Conservation (phyloP, 148 eudicot species). For the Cornus florida region DNA sequence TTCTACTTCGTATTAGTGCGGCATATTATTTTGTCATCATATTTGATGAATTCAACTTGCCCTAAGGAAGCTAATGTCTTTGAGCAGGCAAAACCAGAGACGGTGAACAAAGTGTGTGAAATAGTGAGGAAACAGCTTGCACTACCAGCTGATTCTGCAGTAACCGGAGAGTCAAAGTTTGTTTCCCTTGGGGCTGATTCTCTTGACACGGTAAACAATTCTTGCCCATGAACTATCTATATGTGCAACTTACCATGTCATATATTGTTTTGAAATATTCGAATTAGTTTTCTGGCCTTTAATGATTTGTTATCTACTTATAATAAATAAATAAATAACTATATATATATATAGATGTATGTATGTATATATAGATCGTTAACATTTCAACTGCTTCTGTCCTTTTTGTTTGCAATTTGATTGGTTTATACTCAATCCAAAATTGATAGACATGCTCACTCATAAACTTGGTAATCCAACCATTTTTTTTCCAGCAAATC, state of each 20-base stretch:
- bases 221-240: background rate
- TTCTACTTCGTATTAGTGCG: too few species aligned
- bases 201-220: conserved; percentile 36
- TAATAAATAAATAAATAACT: too few species aligned
- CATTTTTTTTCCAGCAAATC: too few species aligned
- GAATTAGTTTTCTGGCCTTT: background rate
- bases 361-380: background rate
- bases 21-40: background rate
- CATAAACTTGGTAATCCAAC: too few species aligned
- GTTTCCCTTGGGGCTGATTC: conserved; percentile 41
- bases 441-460: too few species aligned
- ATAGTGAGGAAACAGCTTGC: conserved; percentile 44
- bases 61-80: background rate
- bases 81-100: conserved; percentile 40
- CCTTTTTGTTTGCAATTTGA: background rate
- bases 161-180: conserved; percentile 37
- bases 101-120: conserved; percentile 35
- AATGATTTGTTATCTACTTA: background rate
- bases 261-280: background rate
- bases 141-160: conserved; percentile 20
- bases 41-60: background rate
- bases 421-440: background rate
- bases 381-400: background rate
- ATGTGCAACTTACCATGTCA: background rate
- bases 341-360: too few species aligned